Conservation (phyloP, 805 yeast genomes). For the Zygosaccharomyces rouxii region DNA sequence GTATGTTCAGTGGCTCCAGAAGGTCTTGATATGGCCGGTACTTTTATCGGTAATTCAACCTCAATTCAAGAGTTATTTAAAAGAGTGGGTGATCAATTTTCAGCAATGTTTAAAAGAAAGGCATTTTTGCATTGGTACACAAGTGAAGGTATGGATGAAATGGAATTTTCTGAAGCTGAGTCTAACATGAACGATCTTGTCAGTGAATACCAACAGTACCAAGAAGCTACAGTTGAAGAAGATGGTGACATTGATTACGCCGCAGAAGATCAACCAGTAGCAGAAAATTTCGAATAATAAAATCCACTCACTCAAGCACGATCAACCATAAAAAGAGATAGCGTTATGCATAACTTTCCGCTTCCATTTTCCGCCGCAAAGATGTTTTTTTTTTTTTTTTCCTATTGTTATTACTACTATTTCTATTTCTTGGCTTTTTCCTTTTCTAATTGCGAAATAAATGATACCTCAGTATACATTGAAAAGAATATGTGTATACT, state of each 20-base stretch:
- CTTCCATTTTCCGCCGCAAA: background rate
- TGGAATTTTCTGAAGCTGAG: slow-evolving; percentile 92
- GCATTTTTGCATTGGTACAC: slow-evolving; percentile 97
- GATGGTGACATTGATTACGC: slow-evolving; percentile 72
- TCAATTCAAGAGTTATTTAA: slow-evolving; percentile 87
- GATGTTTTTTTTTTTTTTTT: slow-evolving; percentile 1
- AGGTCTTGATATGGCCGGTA: slow-evolving; percentile 83
- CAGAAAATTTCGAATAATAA: slow-evolving; percentile 31
- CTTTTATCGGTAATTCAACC: slow-evolving; percentile 90
- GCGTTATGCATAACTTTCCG: background rate
- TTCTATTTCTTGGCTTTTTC: slow-evolving; percentile 1
- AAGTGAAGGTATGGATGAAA: slow-evolving; percentile 93
- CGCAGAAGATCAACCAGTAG: slow-evolving; percentile 44
- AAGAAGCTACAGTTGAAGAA: slow-evolving; percentile 72
- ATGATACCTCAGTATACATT: slow-evolving; percentile 7
- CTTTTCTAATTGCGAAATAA: slow-evolving; percentile 4
- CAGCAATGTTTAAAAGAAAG: slow-evolving; percentile 87
- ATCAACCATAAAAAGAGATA: background rate
- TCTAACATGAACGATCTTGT: slow-evolving; percentile 86
- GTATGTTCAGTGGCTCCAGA: slow-evolving; percentile 88
- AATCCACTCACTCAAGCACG: background rate
- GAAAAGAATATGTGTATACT: background rate
- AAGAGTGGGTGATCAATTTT: slow-evolving; percentile 85
- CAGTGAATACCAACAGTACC: slow-evolving; percentile 88
- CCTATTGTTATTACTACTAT: background rate